Conservation (phyloP, 805 yeast species). For the Ogataea wickerhamii region DNA sequence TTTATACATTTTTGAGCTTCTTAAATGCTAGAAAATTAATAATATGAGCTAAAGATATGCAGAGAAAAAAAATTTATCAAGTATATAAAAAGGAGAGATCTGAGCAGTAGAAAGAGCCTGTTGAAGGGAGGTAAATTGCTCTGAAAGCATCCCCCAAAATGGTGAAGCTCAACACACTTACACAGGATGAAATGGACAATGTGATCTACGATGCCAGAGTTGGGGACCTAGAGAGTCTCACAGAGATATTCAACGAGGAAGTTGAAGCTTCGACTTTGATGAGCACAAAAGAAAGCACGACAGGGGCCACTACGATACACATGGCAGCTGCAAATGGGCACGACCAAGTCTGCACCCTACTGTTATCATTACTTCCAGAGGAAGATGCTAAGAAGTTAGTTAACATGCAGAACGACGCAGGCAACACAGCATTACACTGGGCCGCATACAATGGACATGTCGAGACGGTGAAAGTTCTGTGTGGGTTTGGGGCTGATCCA, state of each 20-base stretch:
- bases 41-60: too few species aligned
- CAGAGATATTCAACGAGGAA: conserved; percentile 58
- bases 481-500: conserved; percentile 81
- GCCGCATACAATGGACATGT: conserved; percentile 87
- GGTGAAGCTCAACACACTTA: conserved; percentile 30
- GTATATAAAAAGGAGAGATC: too few species aligned
- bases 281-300: conserved; percentile 56
- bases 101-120: too few species aligned
- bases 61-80: too few species aligned
- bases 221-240: conserved; percentile 78
- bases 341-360: conserved; percentile 56
- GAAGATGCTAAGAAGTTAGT: conserved; percentile 45
- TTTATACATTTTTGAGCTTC: too few species aligned
- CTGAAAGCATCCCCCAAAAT: conserved; percentile 12
- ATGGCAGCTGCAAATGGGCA: conserved; percentile 98
- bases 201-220: conserved; percentile 80
- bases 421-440: conserved; percentile 97
- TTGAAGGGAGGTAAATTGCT: too few species aligned
- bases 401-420: conserved; percentile 64
- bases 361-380: conserved; percentile 47
- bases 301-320: conserved; percentile 77
- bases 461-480: conserved; percentile 61
- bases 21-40: too few species aligned
- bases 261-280: conserved; percentile 42
- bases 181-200: conserved; percentile 79